Conservation (phyloP, 1,284 basidiomycete species). For the Lentinus polychrous region DNA sequence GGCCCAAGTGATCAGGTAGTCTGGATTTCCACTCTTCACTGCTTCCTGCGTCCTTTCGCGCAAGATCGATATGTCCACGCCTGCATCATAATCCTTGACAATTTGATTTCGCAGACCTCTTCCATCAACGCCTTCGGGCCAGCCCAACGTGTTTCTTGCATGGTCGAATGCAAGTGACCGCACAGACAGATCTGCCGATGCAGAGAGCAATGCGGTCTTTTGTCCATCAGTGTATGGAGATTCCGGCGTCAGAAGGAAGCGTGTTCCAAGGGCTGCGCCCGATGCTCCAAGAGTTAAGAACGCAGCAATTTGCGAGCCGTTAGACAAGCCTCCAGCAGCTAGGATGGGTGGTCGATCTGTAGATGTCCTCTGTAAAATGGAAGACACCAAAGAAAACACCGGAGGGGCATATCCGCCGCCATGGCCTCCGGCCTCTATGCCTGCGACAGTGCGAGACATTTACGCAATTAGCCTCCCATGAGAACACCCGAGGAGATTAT, state of each 20-base stretch:
- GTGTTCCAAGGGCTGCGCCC: constrained; percentile 64
- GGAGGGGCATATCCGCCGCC: constrained; percentile 50
- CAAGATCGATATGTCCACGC: constrained; percentile 38
- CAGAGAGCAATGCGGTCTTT: constrained; percentile 47
- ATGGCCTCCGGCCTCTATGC: constrained; percentile 72
- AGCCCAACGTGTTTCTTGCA: constrained; percentile 50
- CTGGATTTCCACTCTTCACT: constrained; percentile 34
- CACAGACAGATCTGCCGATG: constrained; percentile 41
- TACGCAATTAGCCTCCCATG: neutral
- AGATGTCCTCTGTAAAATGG: constrained; percentile 40
- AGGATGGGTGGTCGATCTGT: constrained; percentile 44
- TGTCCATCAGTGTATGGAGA: constrained; percentile 51
- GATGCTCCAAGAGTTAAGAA: constrained; percentile 58
- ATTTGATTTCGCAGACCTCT: constrained; percentile 51
- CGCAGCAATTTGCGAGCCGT: constrained; percentile 57
- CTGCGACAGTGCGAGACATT: constrained; percentile 28
- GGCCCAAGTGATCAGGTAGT: constrained; percentile 60
- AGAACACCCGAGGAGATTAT: constrained; percentile 1
- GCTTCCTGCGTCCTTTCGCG: constrained; percentile 39
- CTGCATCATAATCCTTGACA: constrained; percentile 50
- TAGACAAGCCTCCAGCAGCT: constrained; percentile 49
- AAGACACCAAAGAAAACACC: constrained; percentile 51
- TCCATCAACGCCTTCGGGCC: constrained; percentile 66
- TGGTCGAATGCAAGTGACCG: constrained; percentile 64
- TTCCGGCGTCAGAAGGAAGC: constrained; percentile 64